Evolutionary conservation across 352 stramenopile species (phyloP), one percentile per base, ranked within the genome.

Genomic region (Phytophthora meadii): DNA sequence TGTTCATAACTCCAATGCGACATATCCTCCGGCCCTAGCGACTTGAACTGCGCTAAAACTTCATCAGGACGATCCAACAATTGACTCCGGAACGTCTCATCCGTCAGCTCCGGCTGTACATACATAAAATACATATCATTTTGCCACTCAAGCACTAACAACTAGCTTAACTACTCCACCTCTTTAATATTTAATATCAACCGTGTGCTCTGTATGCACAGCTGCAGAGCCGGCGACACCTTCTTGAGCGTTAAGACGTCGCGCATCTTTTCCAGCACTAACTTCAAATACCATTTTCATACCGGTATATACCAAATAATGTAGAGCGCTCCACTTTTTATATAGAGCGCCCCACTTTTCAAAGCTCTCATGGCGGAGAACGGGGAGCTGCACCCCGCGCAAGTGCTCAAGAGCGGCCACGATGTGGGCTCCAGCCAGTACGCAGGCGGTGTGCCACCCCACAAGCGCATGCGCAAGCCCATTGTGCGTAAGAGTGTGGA

Each of bases 401-500:
- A 92, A 72, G 81, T 92, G 76, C 81, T 92, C 55, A 81, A 81
- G 60, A 90, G 84, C 69, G 84, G 84, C 37, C 84, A 92, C 51
- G 85, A 94, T 68, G 81, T 94, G 10, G 82, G 82, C 54, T 75
- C 70, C 25, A 87, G 72, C 25, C 79, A 88, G 59, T 92, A 91
- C 67, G 74, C 79, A 4, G 83, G 85, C 27, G 83, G 82, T 28
- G 76, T 90, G 44, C 81, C 85, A 14, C 81, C 80, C 2, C 83
- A 92, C 71, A 94, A 93, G 69, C 87, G 87, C 36, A 88, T 90
- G 78, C 84, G 87, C 49, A 95, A 95, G 76, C 87, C 85, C 40
- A 95, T 95, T 55, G 85, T 95, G 53, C 82, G 87, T 54, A 95
- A 95, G 73, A 92, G 81, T 52, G 87, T 95, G 32, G 87, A 95